Evolutionary conservation across 768 basidiomycete species (phyloP).

Genomic region (Mycena crocata): DNA sequence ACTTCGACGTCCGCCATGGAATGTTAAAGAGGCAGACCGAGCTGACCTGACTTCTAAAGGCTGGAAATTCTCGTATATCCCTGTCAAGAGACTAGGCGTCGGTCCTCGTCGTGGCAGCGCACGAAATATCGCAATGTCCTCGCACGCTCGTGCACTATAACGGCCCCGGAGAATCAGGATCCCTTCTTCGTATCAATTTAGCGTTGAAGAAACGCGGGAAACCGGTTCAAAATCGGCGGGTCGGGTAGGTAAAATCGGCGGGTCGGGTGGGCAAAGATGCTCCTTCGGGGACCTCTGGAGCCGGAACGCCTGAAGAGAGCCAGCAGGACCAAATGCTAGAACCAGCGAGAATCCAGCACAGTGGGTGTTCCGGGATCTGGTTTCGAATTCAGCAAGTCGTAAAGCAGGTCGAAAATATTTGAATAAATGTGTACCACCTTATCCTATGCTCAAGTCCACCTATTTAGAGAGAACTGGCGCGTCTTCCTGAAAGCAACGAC

Average conservation of each 20-base stretch:
- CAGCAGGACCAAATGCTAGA: background rate
- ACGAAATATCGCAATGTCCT: background rate
- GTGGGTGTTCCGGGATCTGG: too few relatives aligned
- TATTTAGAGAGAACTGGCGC: too few relatives aligned
- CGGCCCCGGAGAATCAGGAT: constrained; percentile 14
- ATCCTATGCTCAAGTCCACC: too few relatives aligned
- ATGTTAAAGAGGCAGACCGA: background rate
- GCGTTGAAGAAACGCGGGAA: constrained; percentile 3
- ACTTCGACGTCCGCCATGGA: constrained; percentile 36
- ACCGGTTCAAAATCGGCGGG: constrained; percentile 7
- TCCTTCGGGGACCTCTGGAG: background rate
- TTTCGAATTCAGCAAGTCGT: too few relatives aligned
- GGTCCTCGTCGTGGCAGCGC: background rate
- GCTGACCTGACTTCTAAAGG: background rate
- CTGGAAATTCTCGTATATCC: background rate
- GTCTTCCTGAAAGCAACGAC: too few relatives aligned
- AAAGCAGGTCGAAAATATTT: too few relatives aligned
- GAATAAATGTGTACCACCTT: too few relatives aligned
- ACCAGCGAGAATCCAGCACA: background rate
- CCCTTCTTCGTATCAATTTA: background rate
- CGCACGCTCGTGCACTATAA: constrained; percentile 20
- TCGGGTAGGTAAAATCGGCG: background rate
- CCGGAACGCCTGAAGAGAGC: background rate
- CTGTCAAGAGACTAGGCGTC: background rate
- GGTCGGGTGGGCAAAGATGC: background rate